Conservation (phyloP, 2,329 filamentous ascomycete genomes). For the Thermomyces lanuginosus region DNA sequence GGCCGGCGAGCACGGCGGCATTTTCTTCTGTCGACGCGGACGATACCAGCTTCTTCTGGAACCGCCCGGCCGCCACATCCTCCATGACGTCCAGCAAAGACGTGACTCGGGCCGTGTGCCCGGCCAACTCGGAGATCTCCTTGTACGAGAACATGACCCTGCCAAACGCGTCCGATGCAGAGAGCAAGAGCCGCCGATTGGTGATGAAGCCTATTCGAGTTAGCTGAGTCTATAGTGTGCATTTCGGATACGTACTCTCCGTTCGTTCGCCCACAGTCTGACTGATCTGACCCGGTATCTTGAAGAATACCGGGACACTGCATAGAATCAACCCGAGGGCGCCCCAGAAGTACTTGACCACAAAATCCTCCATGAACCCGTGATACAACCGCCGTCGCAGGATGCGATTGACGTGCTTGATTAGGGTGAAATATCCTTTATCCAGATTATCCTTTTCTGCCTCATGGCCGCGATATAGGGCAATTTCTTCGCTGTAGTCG, state of each 20-base stretch:
- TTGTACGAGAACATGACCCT: slow-evolving; percentile 97
- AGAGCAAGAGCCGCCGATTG: slow-evolving; percentile 78
- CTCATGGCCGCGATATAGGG: slow-evolving; percentile 78
- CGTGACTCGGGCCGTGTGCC: slow-evolving; percentile 84
- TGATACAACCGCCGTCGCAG: slow-evolving; percentile 82
- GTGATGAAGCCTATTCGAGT: slow-evolving; percentile 58
- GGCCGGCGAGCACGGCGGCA: slow-evolving; percentile 62
- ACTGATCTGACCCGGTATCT: slow-evolving; percentile 54
- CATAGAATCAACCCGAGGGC: slow-evolving; percentile 81
- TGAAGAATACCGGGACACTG: slow-evolving; percentile 91
- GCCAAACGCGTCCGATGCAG: slow-evolving; percentile 87
- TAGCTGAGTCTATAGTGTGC: neutral
- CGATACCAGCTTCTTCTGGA: slow-evolving; percentile 91
- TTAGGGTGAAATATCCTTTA: slow-evolving; percentile 96
- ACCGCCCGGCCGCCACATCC: slow-evolving; percentile 75
- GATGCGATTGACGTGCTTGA: slow-evolving; percentile 97
- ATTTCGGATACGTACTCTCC: slow-evolving; percentile 32
- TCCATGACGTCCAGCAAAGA: slow-evolving; percentile 86
- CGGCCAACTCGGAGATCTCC: slow-evolving; percentile 87
- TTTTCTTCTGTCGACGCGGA: slow-evolving; percentile 71
- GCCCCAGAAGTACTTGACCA: slow-evolving; percentile 99
- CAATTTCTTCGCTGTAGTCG: slow-evolving; percentile 89
- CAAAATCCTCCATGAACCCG: slow-evolving; percentile 98
- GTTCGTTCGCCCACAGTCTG: slow-evolving; percentile 38
- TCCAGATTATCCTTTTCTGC: slow-evolving; percentile 92